phyloP scores from a whole-genome alignment of 306 rosid genomes.

The Chamaecrista fasciculata region DNA sequence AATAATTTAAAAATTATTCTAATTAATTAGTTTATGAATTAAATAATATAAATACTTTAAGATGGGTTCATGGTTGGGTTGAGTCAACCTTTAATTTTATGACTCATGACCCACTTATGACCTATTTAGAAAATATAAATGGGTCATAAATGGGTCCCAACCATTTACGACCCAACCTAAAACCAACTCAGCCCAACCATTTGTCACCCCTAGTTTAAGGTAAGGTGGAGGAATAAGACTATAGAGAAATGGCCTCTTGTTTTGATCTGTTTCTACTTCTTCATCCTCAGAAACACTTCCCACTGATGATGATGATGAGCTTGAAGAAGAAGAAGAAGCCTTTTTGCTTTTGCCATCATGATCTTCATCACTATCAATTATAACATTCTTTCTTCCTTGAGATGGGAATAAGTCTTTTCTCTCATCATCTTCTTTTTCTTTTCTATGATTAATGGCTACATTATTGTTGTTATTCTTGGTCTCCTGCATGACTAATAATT shows the following conservation, averaged over 20 bases:
- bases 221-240: conserved; percentile 65
- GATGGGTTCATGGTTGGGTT: too few species aligned
- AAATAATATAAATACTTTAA: too few species aligned
- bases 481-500: conserved; percentile 36
- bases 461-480: conserved; percentile 27
- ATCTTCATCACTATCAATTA: conserved; percentile 41
- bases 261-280: too few species aligned
- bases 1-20: too few species aligned
- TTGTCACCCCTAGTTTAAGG: conserved; percentile 46
- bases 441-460: neutral
- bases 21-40: too few species aligned
- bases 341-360: conserved; percentile 38
- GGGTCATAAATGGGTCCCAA: too few species aligned
- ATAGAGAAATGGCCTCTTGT: conserved; percentile 38
- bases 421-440: conserved; percentile 29
- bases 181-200: too few species aligned
- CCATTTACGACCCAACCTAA: too few species aligned
- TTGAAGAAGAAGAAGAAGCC: conserved; percentile 31
- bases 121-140: too few species aligned
- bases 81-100: too few species aligned
- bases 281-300: conserved; percentile 57
- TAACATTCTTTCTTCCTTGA: conserved; percentile 25
- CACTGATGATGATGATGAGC: too few species aligned
- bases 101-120: too few species aligned
- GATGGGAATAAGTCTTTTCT: neutral